These are phyloP conservation scores for Boletus eberwhitei DNA, from an alignment of 768 basidiomycete species.

Conservation along the genomic window DNA sequence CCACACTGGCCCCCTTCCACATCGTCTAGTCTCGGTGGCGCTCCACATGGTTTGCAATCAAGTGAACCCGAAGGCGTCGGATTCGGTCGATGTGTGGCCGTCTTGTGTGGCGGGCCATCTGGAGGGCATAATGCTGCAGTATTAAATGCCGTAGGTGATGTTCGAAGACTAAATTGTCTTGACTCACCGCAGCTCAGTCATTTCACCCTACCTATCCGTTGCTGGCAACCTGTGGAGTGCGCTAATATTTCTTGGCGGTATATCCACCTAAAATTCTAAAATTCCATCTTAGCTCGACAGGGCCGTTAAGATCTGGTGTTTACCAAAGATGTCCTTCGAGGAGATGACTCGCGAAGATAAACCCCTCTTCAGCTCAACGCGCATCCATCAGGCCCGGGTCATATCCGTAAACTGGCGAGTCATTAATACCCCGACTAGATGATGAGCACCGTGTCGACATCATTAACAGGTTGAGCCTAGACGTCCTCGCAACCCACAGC, in stretches of 20 bases:
- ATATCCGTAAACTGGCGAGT: constrained; percentile 61
- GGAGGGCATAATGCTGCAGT: constrained; percentile 75
- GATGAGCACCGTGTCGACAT: neutral
- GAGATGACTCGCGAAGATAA: constrained; percentile 63
- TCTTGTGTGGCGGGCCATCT: constrained; percentile 67
- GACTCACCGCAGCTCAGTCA: constrained; percentile 39
- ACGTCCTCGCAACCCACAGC: constrained; percentile 53
- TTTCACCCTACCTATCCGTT: constrained; percentile 65
- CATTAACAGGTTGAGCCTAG: constrained; percentile 49
- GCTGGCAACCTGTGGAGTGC: constrained; percentile 75
- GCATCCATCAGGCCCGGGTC: constrained; percentile 63
- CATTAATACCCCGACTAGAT: neutral
- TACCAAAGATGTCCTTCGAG: constrained; percentile 39
- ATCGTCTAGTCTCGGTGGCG: constrained; percentile 54
- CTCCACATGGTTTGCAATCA: constrained; percentile 65
- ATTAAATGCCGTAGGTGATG: constrained; percentile 50
- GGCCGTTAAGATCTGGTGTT: constrained; percentile 71
- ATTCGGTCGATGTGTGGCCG: constrained; percentile 52
- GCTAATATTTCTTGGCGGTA: constrained; percentile 19
- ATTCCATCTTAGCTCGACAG: constrained; percentile 56
- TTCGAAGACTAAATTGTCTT: neutral
- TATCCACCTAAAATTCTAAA: constrained; percentile 3
- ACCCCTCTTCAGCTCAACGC: constrained; percentile 66
- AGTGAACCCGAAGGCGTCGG: constrained; percentile 60
- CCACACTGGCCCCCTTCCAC: constrained; percentile 55